Conservation (phyloP, 2,329 filamentous ascomycete genomes). For the Lecanicillium sp. region DNA sequence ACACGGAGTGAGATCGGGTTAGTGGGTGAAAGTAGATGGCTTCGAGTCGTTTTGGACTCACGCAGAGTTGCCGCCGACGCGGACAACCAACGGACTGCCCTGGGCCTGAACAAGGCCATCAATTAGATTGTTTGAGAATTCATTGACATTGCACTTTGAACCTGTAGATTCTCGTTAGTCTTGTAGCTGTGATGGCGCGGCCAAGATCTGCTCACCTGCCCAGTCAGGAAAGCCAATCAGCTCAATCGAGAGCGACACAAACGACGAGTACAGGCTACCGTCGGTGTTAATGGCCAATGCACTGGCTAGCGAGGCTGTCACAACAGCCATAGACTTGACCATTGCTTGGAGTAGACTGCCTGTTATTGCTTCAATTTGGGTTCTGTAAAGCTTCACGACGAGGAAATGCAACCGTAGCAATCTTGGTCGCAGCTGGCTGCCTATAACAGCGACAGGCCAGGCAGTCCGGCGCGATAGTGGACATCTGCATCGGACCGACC, state of each 20-base stretch:
- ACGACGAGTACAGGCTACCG: constrained; percentile 15
- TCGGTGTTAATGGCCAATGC: constrained; percentile 5
- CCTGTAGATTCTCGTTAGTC: constrained; percentile 10
- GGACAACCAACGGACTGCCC: constrained; percentile 16
- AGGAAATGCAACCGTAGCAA: neutral
- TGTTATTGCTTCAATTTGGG: too few relatives aligned
- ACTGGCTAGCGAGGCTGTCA: neutral
- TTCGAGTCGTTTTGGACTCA: neutral
- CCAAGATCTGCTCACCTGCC: constrained; percentile 15
- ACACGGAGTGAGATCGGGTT: neutral
- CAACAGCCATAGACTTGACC: neutral
- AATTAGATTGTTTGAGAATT: constrained; percentile 18
- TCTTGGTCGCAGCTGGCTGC: neutral
- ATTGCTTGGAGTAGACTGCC: neutral
- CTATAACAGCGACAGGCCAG: neutral
- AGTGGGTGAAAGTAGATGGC: neutral
- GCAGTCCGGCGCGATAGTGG: neutral
- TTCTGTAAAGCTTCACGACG: neutral
- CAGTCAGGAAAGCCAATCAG: constrained; percentile 18
- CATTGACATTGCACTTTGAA: constrained; percentile 14
- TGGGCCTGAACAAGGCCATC: constrained; percentile 16
- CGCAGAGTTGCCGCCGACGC: constrained; percentile 20
- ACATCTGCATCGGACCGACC: neutral
- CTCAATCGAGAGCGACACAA: constrained; percentile 18
- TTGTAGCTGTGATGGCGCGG: neutral